These are phyloP conservation scores for Chrysoporthe cubensis DNA, from an alignment of 2,329 filamentous ascomycete species.

Conservation along the genomic window DNA sequence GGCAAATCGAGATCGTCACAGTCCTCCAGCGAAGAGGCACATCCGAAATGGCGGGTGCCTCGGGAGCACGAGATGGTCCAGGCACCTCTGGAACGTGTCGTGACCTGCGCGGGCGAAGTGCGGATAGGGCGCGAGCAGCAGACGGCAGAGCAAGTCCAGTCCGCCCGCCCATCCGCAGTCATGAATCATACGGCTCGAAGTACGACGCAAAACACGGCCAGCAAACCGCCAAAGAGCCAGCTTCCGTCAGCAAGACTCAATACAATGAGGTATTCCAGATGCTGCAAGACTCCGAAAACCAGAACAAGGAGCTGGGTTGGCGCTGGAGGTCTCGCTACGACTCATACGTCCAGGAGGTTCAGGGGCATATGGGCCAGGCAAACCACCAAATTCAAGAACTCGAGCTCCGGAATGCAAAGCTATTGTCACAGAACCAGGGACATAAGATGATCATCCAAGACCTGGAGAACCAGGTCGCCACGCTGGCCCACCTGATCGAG, in stretches of 20 bases:
- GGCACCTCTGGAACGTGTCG: neutral
- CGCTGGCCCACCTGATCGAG: neutral
- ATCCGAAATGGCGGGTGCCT: neutral
- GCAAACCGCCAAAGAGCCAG: neutral
- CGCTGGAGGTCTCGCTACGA: neutral
- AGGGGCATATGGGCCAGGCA: neutral
- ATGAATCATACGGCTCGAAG: constrained; percentile 3
- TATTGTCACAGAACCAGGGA: neutral
- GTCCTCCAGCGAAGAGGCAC: neutral
- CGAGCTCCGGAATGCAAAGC: neutral
- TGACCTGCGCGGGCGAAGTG: neutral
- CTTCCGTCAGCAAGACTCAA: neutral
- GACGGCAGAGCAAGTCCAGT: constrained; percentile 1
- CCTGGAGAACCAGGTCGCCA: neutral
- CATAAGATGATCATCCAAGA: neutral
- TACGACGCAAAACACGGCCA: constrained; percentile 1
- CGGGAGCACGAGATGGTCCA: neutral
- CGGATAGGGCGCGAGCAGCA: neutral
- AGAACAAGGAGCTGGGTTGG: neutral
- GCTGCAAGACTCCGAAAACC: neutral
- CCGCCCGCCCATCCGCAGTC: neutral
- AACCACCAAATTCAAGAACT: neutral
- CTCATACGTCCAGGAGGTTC: neutral
- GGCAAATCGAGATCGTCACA: neutral
- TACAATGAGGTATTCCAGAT: neutral